phyloP scores from a whole-genome alignment of 345 rosid genomes.

The Trapa bicornis region DNA sequence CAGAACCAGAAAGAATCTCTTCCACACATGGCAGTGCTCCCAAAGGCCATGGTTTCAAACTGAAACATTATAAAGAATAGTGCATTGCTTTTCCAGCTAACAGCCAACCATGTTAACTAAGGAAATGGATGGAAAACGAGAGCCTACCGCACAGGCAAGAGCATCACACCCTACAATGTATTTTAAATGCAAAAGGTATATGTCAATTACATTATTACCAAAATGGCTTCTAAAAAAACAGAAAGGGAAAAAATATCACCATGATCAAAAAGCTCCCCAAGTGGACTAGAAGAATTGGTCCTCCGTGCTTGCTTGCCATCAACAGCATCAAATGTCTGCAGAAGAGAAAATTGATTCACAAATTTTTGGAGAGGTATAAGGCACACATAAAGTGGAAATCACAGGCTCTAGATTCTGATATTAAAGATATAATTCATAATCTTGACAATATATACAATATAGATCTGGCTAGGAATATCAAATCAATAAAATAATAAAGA shows the following conservation, averaged over 20 bases:
- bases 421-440: not conserved
- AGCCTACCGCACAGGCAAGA: conserved; percentile 92
- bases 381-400: not conserved
- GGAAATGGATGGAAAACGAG: conserved; percentile 6
- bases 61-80: conserved; percentile 18
- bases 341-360: not conserved
- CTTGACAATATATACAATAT: not conserved
- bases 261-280: conserved; percentile 93
- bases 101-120: not conserved
- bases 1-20: conserved; percentile 86
- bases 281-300: conserved; percentile 77
- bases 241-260: conserved; percentile 29
- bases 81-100: conserved; percentile 1
- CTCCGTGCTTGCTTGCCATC: conserved; percentile 98
- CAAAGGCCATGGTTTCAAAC: conserved; percentile 83
- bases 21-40: conserved; percentile 95
- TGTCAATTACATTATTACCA: not conserved
- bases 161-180: conserved; percentile 88
- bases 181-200: conserved; percentile 1
- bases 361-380: conserved; percentile 1
- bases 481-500: not conserved
- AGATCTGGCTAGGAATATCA: too few relatives aligned
- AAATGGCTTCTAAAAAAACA: not conserved
- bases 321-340: conserved; percentile 92
- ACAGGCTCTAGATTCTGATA: not conserved